A percentile compares a stretch with the other conserved stretches of the same genome.
Conservation (phyloP, 129 eudicot species). For the Flaveria robusta region DNA sequence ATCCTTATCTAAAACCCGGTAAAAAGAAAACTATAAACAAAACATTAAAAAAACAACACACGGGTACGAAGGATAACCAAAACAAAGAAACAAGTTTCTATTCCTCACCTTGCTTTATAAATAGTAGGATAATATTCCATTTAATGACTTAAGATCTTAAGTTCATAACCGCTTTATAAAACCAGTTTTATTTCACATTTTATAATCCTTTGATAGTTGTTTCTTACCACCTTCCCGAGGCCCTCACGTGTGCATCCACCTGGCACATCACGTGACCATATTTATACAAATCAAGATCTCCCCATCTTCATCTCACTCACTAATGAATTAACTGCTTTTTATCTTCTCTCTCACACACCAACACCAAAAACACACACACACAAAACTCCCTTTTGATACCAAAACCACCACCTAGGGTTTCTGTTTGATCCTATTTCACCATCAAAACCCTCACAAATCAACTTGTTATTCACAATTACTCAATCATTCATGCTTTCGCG, state of each 20-base stretch:
- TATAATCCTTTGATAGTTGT: background rate
- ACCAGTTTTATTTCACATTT: background rate
- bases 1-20: too few species aligned
- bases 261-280: constrained; percentile 32
- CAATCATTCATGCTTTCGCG: constrained; percentile 4
- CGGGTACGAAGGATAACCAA: too few species aligned
- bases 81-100: too few species aligned
- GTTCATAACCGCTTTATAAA: background rate
- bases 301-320: constrained; percentile 19
- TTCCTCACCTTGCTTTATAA: too few species aligned
- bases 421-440: constrained; percentile 21
- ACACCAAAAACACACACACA: constrained; percentile 24
- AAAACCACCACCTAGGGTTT: constrained; percentile 40
- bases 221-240: background rate
- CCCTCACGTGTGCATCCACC: constrained; percentile 35
- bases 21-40: too few species aligned
- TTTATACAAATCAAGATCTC: constrained; percentile 16
- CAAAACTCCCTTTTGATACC: constrained; percentile 10
- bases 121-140: too few species aligned
- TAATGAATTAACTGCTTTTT: constrained; percentile 36
- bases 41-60: too few species aligned
- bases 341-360: constrained; percentile 33
- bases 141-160: too few species aligned
- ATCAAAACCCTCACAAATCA: background rate
- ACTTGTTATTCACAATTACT: too few species aligned